These are phyloP conservation scores for Alternaria arbusti DNA, from an alignment of 2,329 filamentous ascomycete genomes.

Conservation along the genomic window DNA sequence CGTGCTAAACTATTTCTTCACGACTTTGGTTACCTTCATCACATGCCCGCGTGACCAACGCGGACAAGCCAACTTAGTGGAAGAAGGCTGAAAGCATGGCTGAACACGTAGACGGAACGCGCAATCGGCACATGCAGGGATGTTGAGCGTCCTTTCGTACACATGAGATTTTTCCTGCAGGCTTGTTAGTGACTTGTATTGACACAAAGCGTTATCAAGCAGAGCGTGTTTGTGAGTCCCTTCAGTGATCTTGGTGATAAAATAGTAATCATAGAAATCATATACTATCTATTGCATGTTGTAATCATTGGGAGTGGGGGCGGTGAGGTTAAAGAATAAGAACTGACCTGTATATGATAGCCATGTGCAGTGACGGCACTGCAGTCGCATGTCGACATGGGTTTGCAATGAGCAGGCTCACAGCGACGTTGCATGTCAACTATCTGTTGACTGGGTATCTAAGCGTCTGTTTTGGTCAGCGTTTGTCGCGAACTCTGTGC, in stretches of 20 bases:
- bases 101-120: background rate
- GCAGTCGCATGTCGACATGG: background rate
- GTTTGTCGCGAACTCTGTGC: background rate
- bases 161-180: slow-evolving; percentile 15
- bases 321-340: background rate
- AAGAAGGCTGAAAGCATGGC: background rate
- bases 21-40: background rate
- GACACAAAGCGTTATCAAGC: slow-evolving; percentile 11
- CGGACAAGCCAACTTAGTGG: background rate
- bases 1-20: background rate
- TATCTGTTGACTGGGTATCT: background rate
- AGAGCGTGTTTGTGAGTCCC: slow-evolving; percentile 35
- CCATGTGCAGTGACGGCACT: background rate
- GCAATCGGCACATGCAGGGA: background rate
- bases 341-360: slow-evolving; percentile 17
- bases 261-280: slow-evolving; percentile 66
- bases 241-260: slow-evolving; percentile 74
- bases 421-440: background rate
- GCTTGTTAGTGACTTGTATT: slow-evolving; percentile 28
- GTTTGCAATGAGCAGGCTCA: background rate
- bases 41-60: background rate
- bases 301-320: slow-evolving; percentile 67
- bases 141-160: background rate
- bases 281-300: slow-evolving; percentile 71
- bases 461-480: slow-evolving; percentile 9